These are phyloP conservation scores for Globisporangium middletonii DNA, from an alignment of 352 stramenopile species.

Conservation along the genomic window DNA sequence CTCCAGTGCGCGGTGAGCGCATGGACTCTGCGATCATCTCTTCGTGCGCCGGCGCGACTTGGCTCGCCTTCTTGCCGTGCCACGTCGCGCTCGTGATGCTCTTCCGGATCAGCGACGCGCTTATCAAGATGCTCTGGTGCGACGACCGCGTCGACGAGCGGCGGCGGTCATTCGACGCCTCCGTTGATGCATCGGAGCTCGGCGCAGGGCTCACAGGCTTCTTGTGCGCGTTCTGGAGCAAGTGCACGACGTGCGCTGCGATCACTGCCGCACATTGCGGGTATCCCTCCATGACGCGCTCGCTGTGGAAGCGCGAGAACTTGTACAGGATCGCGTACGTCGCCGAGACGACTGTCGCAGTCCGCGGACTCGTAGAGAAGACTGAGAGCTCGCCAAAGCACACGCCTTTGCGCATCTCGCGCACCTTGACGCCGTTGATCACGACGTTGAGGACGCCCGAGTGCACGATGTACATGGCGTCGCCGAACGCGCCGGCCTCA, in stretches of 20 bases:
- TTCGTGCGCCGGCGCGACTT: slow-evolving; percentile 1
- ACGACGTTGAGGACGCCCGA: slow-evolving; percentile 60
- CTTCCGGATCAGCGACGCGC: slow-evolving; percentile 1
- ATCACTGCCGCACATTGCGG: slow-evolving; percentile 29
- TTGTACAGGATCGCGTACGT: slow-evolving; percentile 67
- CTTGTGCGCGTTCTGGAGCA: slow-evolving; percentile 8
- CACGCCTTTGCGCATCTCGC: slow-evolving; percentile 56
- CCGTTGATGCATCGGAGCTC: background rate
- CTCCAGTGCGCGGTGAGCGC: background rate
- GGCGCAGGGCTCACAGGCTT: background rate
- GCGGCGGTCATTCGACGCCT: background rate
- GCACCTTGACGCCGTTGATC: slow-evolving; percentile 48
- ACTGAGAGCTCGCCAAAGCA: slow-evolving; percentile 70
- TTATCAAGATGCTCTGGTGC: background rate
- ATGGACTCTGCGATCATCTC: background rate
- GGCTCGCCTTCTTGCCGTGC: slow-evolving; percentile 2
- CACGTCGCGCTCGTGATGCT: background rate
- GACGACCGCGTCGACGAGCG: background rate
- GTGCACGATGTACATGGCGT: slow-evolving; percentile 74
- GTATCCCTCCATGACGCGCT: slow-evolving; percentile 51
- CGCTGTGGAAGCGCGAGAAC: slow-evolving; percentile 48
- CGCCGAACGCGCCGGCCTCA: slow-evolving; percentile 41
- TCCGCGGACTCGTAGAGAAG: slow-evolving; percentile 46
- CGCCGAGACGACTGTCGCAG: slow-evolving; percentile 42
- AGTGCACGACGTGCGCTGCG: slow-evolving; percentile 12